Base-by-base conservation (phyloP, 1,284 basidiomycete genomes). In the Sporisorium exsertum region DNA sequence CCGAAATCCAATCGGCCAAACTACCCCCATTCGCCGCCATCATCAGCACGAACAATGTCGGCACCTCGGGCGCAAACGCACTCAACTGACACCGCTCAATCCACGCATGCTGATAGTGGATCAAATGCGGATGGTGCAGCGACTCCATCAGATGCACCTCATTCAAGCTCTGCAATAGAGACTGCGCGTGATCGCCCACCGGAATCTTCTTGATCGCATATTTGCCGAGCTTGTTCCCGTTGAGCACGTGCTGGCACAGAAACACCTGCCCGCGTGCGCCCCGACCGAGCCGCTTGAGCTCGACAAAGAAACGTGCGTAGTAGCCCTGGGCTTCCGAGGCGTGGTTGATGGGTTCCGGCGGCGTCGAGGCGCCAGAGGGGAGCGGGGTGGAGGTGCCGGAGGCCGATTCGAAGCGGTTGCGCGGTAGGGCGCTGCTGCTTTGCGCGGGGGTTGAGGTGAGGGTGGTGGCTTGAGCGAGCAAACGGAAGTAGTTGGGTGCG, bases 41-140 rank as follows among this genome's bases (percentile, higher is more conserved):
- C 84, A 85, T 85, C 13, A 85, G 55, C 27, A 85, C 81, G 43
- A 80, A 79, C 24, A 85, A 51, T 6, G 83, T 84, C 9, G 82
- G 82, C 7, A 85, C 82, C 12, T 58, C 53, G 3, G 84, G 84
- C 8, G 75, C 66, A 40, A 83, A 84, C 8, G 66, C 43, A 9
- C 70, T 74, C 22, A 71, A 37, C 60, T 77, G 77, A 9, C 78
- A 68, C 47, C 72, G 69, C 84, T 97, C 95, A 20, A 97, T 90
- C 95, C 95, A 97, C 0, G 94, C 91, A 80, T 97, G 95, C 85
- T 97, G 95, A 82, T 97, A 97, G 18, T 93, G 94, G 71, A 97
- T 90, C 77, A 97, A 94, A 77, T 97, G 96, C 4, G 91, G 92
- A 87, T 97, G 95, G 58, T 92, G 90, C 5, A 97, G 87, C n/a